Percentiles rank a stretch among this genome's conserved stretches.
These are phyloP conservation scores for Takashimella koratensis DNA, from an alignment of 1,284 basidiomycete genomes.

Conservation along the genomic window DNA sequence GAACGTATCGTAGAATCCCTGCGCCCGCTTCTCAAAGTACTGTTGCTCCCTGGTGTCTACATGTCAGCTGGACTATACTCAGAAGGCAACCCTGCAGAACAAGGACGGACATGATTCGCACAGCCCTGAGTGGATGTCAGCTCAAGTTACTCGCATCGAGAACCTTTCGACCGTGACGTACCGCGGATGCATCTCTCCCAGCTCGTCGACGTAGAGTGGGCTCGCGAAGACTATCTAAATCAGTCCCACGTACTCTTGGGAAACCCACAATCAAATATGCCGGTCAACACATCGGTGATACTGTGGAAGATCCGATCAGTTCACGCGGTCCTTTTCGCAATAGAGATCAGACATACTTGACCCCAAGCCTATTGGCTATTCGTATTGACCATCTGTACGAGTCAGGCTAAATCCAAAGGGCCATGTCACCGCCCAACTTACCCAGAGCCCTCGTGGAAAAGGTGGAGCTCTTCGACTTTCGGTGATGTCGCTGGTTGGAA, in stretches of 20 bases:
- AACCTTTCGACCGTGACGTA: constrained; percentile 2
- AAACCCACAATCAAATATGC: constrained; percentile 27
- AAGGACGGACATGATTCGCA: constrained; percentile 26
- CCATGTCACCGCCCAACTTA: constrained; percentile 3
- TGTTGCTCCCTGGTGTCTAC: constrained; percentile 31
- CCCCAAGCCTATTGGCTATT: constrained; percentile 23
- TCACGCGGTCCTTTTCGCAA: no score
- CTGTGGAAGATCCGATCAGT: constrained; percentile 4
- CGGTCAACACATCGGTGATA: constrained; percentile 22
- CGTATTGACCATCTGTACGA: constrained; percentile 20
- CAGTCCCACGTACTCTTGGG: background rate
- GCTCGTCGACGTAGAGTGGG: constrained; percentile 28
- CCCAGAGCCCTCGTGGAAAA: constrained; percentile 21
- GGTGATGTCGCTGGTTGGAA: constrained; percentile 27
- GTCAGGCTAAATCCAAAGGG: background rate
- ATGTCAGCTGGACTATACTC: no score
- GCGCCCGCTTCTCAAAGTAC: constrained; percentile 24
- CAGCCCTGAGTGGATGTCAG: constrained; percentile 13
- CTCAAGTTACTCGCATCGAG: background rate
- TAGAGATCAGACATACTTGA: constrained; percentile 23
- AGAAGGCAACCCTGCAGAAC: no score
- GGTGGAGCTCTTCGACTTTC: constrained; percentile 25
- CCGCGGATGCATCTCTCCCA: constrained; percentile 31
- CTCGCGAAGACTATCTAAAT: constrained; percentile 21
- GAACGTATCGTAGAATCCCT: constrained; percentile 24